Conservation (phyloP, 2,329 filamentous ascomycete genomes). For the Talaromyces marneffei region DNA sequence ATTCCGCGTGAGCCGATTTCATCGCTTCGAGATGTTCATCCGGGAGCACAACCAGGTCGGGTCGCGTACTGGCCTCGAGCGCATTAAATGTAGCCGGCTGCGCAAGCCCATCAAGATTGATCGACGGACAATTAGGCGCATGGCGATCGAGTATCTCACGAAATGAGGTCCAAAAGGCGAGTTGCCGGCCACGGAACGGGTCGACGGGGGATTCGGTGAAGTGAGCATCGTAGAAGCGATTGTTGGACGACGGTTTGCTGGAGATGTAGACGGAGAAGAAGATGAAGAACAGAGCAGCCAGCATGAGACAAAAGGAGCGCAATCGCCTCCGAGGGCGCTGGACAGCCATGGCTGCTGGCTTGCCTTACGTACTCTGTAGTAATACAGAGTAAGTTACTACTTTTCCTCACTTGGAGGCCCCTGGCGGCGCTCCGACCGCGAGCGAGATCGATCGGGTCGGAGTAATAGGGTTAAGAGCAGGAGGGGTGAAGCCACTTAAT, state of each 20-base stretch:
- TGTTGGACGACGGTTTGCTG: conserved; percentile 20
- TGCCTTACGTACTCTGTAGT: too few relatives aligned
- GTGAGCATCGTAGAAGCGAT: conserved; percentile 15
- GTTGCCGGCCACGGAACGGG: conserved; percentile 24
- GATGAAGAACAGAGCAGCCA: conserved; percentile 15
- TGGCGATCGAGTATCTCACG: conserved; percentile 30
- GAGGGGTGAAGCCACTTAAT: neutral
- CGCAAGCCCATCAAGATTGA: conserved; percentile 22
- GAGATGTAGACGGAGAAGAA: conserved; percentile 34
- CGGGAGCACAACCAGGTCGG: conserved; percentile 32
- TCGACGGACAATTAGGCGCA: conserved; percentile 27
- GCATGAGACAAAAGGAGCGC: conserved; percentile 10
- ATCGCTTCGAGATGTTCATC: conserved; percentile 31
- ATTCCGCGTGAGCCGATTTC: conserved; percentile 37
- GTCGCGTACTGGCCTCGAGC: conserved; percentile 24
- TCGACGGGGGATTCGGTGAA: conserved; percentile 15
- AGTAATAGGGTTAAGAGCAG: neutral
- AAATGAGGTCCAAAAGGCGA: conserved; percentile 33
- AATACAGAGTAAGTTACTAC: too few relatives aligned
- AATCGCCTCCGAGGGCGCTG: conserved; percentile 12
- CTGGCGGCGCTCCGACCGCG: neutral
- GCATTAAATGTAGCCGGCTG: conserved; percentile 27
- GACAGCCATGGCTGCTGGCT: conserved; percentile 10
- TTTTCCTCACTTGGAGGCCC: neutral
- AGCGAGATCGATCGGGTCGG: neutral